These are phyloP conservation scores for Trichophyton verrucosum DNA, from an alignment of 2,329 filamentous ascomycete genomes.

Conservation along the genomic window DNA sequence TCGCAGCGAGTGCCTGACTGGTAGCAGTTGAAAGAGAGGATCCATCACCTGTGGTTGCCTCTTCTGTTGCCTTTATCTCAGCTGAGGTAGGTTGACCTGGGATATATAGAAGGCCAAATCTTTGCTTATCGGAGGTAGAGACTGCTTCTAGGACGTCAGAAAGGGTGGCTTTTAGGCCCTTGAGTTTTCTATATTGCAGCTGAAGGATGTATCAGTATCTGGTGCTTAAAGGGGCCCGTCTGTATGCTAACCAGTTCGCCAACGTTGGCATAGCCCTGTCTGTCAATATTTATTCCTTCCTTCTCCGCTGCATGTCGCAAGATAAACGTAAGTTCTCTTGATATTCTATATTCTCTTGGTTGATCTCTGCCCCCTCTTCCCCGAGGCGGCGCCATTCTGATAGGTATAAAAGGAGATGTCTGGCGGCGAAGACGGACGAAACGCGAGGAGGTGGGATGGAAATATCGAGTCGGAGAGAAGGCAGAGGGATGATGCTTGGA, in stretches of 20 bases:
- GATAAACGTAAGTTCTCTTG: conserved; percentile 34
- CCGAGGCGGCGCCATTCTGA: not conserved
- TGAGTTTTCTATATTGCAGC: conserved; percentile 49
- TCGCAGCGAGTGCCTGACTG: conserved; percentile 25
- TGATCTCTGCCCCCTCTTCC: conserved; percentile 7
- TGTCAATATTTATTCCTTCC: conserved; percentile 47
- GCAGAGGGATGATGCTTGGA: not conserved
- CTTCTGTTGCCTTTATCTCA: conserved; percentile 16
- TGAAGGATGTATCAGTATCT: conserved; percentile 17
- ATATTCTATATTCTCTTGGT: conserved; percentile 27
- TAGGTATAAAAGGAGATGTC: not conserved
- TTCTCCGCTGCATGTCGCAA: conserved; percentile 50
- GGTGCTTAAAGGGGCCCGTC: not conserved
- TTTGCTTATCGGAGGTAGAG: conserved; percentile 71
- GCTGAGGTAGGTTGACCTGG: conserved; percentile 16
- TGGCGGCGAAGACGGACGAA: not conserved
- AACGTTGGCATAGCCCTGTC: conserved; percentile 49
- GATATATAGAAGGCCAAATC: conserved; percentile 63
- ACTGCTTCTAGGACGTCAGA: conserved; percentile 61
- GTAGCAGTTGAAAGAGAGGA: conserved; percentile 21
- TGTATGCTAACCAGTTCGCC: conserved; percentile 41
- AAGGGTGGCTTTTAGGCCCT: conserved; percentile 59
- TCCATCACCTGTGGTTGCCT: conserved; percentile 1
- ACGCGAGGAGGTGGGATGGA: not conserved
- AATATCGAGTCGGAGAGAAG: not conserved